Evolutionary conservation across 176 grass and related monocot genomes (phyloP).

Genomic region (Lolium perenne): DNA sequence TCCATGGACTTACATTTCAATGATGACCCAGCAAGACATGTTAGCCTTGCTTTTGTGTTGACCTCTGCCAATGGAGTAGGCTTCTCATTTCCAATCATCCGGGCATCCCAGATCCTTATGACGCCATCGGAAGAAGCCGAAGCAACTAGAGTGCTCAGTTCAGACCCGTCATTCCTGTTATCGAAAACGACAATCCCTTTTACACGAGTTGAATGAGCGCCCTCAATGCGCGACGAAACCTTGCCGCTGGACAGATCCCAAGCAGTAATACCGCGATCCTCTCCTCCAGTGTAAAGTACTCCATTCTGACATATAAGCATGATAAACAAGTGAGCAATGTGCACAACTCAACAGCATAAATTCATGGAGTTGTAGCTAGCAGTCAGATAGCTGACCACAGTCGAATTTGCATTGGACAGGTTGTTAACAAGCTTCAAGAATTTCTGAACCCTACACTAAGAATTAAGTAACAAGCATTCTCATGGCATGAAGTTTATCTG

Average conservation of each 20-base stretch:
- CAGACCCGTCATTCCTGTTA: constrained; percentile 43
- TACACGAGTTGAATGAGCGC: constrained; percentile 77
- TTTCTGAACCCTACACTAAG: background rate
- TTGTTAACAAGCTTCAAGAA: background rate
- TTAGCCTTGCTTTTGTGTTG: constrained; percentile 91
- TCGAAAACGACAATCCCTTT: constrained; percentile 81
- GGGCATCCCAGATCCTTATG: constrained; percentile 86
- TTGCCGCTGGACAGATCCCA: constrained; percentile 89
- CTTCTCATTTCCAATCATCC: constrained; percentile 63
- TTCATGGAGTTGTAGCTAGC: background rate
- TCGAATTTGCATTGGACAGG: background rate
- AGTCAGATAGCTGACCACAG: background rate
- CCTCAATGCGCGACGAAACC: constrained; percentile 65
- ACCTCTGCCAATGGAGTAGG: constrained; percentile 75
- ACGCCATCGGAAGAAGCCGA: constrained; percentile 93
- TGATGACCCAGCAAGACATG: constrained; percentile 86
- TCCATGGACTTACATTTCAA: constrained; percentile 72
- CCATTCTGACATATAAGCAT: constrained; percentile 60
- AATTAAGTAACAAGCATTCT: too few relatives aligned
- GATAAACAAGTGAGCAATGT: background rate
- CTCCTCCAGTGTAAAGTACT: constrained; percentile 76
- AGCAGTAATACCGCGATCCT: constrained; percentile 72
- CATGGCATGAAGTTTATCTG: too few relatives aligned
- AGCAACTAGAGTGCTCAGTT: constrained; percentile 61
- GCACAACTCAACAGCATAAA: constrained; percentile 5